Conservation (phyloP, 164 flowering plant genomes). For the Aristolochia contorta region DNA sequence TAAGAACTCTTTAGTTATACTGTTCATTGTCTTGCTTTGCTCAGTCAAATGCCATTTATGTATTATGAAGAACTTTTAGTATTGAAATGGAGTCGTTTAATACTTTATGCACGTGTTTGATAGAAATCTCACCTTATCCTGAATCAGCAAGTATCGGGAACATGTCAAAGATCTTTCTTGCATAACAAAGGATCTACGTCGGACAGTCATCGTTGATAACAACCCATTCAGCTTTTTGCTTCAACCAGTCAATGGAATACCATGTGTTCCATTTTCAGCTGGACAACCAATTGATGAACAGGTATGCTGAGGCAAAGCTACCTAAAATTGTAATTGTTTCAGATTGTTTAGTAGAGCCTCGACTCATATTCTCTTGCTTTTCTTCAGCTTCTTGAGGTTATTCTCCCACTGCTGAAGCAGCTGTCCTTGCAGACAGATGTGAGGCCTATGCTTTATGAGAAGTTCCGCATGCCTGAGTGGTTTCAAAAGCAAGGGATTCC, state of each 20-base stretch:
- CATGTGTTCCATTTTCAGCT: slow-evolving; percentile 88
- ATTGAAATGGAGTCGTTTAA: no score
- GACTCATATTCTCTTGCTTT: background rate
- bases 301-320: slow-evolving; percentile 29
- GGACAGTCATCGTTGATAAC: slow-evolving; percentile 84
- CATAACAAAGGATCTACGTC: slow-evolving; percentile 57
- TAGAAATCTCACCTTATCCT: background rate
- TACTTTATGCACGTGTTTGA: background rate
- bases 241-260: slow-evolving; percentile 92
- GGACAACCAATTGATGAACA: slow-evolving; percentile 80
- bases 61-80: no score
- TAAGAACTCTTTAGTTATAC: no score
- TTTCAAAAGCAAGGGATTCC: slow-evolving; percentile 87
- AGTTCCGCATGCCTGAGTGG: slow-evolving; percentile 95
- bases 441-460: slow-evolving; percentile 67
- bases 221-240: slow-evolving; percentile 94
- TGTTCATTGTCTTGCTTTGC: no score
- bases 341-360: background rate
- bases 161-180: slow-evolving; percentile 90
- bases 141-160: slow-evolving; percentile 66
- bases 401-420: slow-evolving; percentile 80
- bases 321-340: background rate
- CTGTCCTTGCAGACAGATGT: slow-evolving; percentile 75
- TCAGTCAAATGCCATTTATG: no score
- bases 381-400: slow-evolving; percentile 69